Evolutionary conservation across 2,329 filamentous ascomycete species (phyloP).

Genomic region (Pseudogymnoascus sp.): DNA sequence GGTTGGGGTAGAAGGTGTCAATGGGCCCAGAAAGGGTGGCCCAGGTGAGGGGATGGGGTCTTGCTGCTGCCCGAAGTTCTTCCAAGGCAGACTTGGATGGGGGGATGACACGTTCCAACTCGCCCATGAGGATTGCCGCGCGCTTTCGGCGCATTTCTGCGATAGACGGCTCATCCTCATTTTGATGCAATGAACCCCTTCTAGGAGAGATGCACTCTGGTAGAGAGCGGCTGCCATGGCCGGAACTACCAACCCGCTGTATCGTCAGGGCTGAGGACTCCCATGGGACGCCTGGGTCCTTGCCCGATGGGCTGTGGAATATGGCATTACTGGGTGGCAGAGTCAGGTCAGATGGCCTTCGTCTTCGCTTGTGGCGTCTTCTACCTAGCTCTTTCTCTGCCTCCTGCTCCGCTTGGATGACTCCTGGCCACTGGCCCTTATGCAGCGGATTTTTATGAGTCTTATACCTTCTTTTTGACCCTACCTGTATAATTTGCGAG

Average conservation of each 20-base stretch:
- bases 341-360: not conserved
- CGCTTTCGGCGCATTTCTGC: not conserved
- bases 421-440: not conserved
- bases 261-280: not conserved
- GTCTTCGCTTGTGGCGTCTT: not conserved
- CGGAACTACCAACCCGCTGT: not conserved
- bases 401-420: not conserved
- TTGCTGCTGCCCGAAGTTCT: not conserved
- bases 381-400: not conserved
- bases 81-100: not conserved
- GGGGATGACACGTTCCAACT: not conserved
- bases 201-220: not conserved
- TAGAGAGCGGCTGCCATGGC: not conserved
- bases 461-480: not conserved
- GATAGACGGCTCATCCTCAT: not conserved
- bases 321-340: not conserved
- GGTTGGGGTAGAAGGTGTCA: not conserved
- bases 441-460: not conserved
- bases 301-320: not conserved
- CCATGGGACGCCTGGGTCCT: not conserved
- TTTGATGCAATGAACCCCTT: not conserved
- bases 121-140: not conserved
- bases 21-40: not conserved
- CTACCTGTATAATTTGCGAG: not conserved
- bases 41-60: not conserved